phyloP scores from a whole-genome alignment of 1,284 basidiomycete genomes.

The Ustilago loliicola region DNA sequence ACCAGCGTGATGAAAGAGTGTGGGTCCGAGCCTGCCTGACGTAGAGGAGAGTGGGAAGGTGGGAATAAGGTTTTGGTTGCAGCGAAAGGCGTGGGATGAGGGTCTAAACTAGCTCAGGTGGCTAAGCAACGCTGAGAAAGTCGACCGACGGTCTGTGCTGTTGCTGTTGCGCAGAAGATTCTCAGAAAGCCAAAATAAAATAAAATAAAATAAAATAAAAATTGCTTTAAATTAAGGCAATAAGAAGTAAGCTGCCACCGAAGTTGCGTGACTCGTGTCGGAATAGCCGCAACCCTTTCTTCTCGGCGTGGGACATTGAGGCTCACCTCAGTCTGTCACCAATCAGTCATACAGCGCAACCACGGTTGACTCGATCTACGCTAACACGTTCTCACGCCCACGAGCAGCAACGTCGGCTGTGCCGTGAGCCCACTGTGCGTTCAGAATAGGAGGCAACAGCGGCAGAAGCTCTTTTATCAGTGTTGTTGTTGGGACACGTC shows the following conservation, averaged over 20 bases:
- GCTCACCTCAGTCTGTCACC: too few relatives aligned
- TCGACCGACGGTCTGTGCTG: conserved; percentile 24
- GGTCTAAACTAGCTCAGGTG: neutral
- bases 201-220: neutral
- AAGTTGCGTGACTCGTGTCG: conserved; percentile 5
- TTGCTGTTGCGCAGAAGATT: neutral
- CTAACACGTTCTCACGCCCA: neutral
- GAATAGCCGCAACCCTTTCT: conserved; percentile 6
- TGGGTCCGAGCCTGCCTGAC: neutral
- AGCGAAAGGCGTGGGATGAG: conserved; percentile 1
- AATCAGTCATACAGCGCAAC: neutral
- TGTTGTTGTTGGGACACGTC: neutral
- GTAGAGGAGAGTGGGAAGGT: neutral
- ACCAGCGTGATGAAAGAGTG: neutral
- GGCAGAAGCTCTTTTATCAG: too few relatives aligned
- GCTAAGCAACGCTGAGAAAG: neutral
- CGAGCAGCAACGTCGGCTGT: neutral
- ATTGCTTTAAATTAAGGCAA: conserved; percentile 4
- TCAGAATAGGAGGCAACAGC: neutral
- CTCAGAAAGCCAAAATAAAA: neutral
- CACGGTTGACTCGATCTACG: neutral
- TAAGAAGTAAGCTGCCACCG: neutral
- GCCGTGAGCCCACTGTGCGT: neutral
- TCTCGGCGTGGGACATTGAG: neutral
- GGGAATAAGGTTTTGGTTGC: too few relatives aligned